Conservation (phyloP, 2,329 filamentous ascomycete genomes). For the Sphaerulina populicola region DNA sequence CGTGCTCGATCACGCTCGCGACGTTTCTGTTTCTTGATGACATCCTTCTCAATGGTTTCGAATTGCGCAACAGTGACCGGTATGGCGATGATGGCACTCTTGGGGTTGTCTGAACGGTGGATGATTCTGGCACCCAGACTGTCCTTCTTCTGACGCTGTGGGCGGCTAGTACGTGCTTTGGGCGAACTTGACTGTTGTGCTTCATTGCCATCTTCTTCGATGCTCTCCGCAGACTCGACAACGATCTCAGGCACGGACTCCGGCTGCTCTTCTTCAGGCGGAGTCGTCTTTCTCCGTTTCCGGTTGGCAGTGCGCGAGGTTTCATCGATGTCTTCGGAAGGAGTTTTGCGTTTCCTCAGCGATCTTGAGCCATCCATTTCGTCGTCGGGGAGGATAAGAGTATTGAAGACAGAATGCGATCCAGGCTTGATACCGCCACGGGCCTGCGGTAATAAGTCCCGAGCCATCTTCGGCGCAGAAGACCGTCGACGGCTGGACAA, state of each 20-base stretch:
- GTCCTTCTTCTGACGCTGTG: slow-evolving; percentile 48
- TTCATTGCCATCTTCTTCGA: slow-evolving; percentile 20
- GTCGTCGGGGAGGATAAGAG: slow-evolving; percentile 62
- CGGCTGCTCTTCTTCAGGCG: slow-evolving; percentile 23
- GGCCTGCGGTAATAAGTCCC: slow-evolving; percentile 61
- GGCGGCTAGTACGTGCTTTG: slow-evolving; percentile 35
- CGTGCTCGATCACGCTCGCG: slow-evolving; percentile 39
- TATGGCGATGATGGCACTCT: slow-evolving; percentile 48
- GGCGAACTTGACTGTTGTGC: slow-evolving; percentile 22
- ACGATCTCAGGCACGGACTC: slow-evolving; percentile 7
- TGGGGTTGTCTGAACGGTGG: slow-evolving; percentile 28
- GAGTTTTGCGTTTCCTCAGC: slow-evolving; percentile 71
- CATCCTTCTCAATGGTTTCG: slow-evolving; percentile 32
- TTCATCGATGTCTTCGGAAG: slow-evolving; percentile 50
- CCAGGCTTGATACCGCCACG: slow-evolving; percentile 56
- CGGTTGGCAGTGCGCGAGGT: slow-evolving; percentile 32
- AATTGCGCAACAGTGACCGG: slow-evolving; percentile 31
- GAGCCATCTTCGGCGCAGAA: slow-evolving; percentile 56
- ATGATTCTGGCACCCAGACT: slow-evolving; percentile 30
- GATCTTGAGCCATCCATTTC: slow-evolving; percentile 67
- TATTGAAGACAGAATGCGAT: slow-evolving; percentile 70
- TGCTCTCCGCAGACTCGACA: slow-evolving; percentile 19
- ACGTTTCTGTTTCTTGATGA: slow-evolving; percentile 47
- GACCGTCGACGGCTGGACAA: slow-evolving; percentile 45
- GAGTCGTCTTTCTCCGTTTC: slow-evolving; percentile 38